Conservation (phyloP, 75 land plant species). For the Picea sitchensis region DNA sequence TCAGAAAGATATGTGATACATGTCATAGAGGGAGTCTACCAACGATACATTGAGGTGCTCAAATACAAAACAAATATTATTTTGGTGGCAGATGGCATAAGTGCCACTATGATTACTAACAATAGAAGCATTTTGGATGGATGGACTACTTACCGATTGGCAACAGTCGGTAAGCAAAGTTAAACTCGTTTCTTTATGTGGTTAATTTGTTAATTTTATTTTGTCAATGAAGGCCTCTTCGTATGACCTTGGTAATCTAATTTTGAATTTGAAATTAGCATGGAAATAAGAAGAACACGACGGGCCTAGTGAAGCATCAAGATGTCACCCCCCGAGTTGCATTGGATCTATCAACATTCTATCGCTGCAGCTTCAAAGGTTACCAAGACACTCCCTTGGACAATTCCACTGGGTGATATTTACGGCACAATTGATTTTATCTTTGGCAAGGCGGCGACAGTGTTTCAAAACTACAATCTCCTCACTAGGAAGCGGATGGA, state of each 20-base stretch:
- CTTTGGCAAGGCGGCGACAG: too few relatives aligned
- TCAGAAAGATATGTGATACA: slow-evolving; percentile 18
- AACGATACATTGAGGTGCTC: slow-evolving; percentile 13
- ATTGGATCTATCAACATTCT: background rate
- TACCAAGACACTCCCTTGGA: slow-evolving; percentile 5
- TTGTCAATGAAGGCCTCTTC: too few relatives aligned
- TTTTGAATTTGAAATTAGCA: too few relatives aligned
- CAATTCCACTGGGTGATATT: background rate
- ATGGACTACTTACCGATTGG: slow-evolving; percentile 13
- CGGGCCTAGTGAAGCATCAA: background rate
- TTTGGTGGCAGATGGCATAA: slow-evolving; percentile 27
- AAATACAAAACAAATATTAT: background rate
- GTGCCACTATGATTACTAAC: slow-evolving; percentile 24
- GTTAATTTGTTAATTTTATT: too few relatives aligned
- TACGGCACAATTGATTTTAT: too few relatives aligned
- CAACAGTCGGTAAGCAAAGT: slow-evolving; percentile 19
- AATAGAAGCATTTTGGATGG: background rate
- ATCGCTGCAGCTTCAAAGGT: background rate
- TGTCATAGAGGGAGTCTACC: slow-evolving; percentile 25
- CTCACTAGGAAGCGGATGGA: too few relatives aligned
- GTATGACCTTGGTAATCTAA: too few relatives aligned
- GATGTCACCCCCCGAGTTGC: background rate
- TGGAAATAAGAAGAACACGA: too few relatives aligned
- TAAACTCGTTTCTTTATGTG: too few relatives aligned
- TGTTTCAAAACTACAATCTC: too few relatives aligned